A percentile compares a stretch with the other conserved stretches of the same genome.
phyloP scores from a whole-genome alignment of 1,139 yeast species.

The Yamadazyma jaroonii region DNA sequence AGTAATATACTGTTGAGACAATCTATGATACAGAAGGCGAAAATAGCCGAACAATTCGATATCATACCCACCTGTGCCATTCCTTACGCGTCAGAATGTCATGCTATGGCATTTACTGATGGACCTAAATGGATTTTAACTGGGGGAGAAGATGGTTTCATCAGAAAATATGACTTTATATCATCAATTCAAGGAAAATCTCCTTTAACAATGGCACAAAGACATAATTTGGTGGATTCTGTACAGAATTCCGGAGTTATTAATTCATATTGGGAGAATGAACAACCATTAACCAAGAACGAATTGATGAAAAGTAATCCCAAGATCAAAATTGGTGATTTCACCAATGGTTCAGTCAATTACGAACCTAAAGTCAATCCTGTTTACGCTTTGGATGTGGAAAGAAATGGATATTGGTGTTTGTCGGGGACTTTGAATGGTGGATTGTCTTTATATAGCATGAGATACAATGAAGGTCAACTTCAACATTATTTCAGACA shows the following conservation, averaged over 20 bases:
- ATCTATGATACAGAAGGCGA: constrained; percentile 40
- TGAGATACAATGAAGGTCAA: constrained; percentile 80
- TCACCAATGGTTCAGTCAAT: constrained; percentile 36
- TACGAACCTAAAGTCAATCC: constrained; percentile 77
- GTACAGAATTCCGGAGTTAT: constrained; percentile 82
- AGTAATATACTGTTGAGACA: constrained; percentile 25
- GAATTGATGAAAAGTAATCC: constrained; percentile 41
- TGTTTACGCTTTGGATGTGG: constrained; percentile 83
- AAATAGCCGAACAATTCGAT: constrained; percentile 49
- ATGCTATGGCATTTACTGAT: constrained; percentile 72
- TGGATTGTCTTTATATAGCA: constrained; percentile 81
- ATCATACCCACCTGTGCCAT: constrained; percentile 70
- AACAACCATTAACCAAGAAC: constrained; percentile 62
- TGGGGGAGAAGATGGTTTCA: constrained; percentile 96
- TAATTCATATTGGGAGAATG: constrained; percentile 92
- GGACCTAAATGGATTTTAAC: constrained; percentile 88
- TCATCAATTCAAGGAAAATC: constrained; percentile 87
- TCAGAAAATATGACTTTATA: constrained; percentile 82
- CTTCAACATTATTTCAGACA: constrained; percentile 72
- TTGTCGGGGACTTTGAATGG: constrained; percentile 82
- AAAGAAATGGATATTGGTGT: constrained; percentile 80
- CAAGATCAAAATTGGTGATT: constrained; percentile 43
- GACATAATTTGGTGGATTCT: constrained; percentile 84
- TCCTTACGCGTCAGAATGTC: constrained; percentile 68
- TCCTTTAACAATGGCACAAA: constrained; percentile 87